Conservation (phyloP, 352 stramenopile genomes). For the Pythium dissimile region DNA sequence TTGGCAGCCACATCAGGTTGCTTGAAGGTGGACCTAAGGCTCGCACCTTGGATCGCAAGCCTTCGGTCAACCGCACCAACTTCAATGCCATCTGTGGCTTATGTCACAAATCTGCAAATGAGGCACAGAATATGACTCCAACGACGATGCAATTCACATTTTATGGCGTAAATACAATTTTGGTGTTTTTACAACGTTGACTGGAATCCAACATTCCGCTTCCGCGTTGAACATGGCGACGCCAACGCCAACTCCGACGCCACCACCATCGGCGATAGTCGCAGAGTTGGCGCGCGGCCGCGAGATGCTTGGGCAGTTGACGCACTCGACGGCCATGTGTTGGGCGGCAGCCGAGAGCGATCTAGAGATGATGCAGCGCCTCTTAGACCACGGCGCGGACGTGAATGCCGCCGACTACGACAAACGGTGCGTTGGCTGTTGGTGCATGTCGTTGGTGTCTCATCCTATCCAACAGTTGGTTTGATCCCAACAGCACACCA, state of each 20-base stretch:
- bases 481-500: slow-evolving; percentile 40
- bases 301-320: slow-evolving; percentile 22
- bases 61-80: slow-evolving; percentile 14
- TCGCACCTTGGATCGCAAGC: neutral
- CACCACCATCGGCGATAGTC: too few relatives aligned
- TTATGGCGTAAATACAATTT: neutral
- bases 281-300: too few relatives aligned
- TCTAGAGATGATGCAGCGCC: slow-evolving; percentile 49
- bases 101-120: neutral
- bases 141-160: neutral
- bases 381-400: slow-evolving; percentile 58
- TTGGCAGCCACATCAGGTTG: slow-evolving; percentile 6
- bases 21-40: slow-evolving; percentile 4
- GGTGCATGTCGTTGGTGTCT: neutral
- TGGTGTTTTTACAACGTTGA: too few relatives aligned
- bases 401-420: slow-evolving; percentile 79
- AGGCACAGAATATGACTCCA: neutral
- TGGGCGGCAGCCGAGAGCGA: slow-evolving; percentile 68
- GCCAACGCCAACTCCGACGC: neutral
- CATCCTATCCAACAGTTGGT: neutral
- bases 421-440: slow-evolving; percentile 40
- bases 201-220: neutral
- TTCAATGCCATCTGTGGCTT: slow-evolving; percentile 5
- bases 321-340: slow-evolving; percentile 73
- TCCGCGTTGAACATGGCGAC: neutral